Evolutionary conservation across 306 rosid species (phyloP), one percentile per base, ranked within the genome.

Genomic region (Gastrolobium villosum): DNA sequence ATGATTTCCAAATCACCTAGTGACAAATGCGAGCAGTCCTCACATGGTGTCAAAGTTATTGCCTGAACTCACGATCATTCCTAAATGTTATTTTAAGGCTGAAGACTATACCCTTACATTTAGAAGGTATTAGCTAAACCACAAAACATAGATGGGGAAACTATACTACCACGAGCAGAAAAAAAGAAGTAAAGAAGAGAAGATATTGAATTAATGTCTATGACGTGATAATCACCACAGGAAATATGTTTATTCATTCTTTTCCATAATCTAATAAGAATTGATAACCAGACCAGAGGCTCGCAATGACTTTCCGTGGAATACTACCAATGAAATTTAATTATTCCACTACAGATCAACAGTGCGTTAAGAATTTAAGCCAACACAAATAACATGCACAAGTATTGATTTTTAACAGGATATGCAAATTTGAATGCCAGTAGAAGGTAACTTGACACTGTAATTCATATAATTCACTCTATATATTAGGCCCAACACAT

Each of bases 21-120:
- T 37, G 40, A 53, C 69, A 53, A 37, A 7, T 15, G 43, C 71
- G 56, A 70, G 68, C 65, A 40, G 49, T 10, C 62, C n/a, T 59
- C 52, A 45, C 35, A 57, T 39, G 11, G 53, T 32, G 11, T 15
- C 57, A 28, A 9, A 26, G 43, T 48, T n/a, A 74, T 40, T n/a
- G 50, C 32, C 40, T 39, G 20, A 35, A 69, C 46, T 40, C 6
- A 20, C 53, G 41, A 70, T 26, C 5, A 10, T 4, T 64, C 49
- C 20, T 20, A 53, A 39, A 40, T 14, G 55, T 50, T 52, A 52
- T 60, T 56, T 61, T 36, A 13, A 15, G 14, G 64, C 37, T 20
- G 7, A 79, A 65, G 31, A 46, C 14, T 5, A 39, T 36, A 30
- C 46, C 41, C 63, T 20, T 14, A 28, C 13, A 67, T 48, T 48